A percentile compares a stretch with the other conserved stretches of the same genome.
Evolutionary conservation across 306 rosid species (phyloP).

Genomic region (Vachellia pachyceras): DNA sequence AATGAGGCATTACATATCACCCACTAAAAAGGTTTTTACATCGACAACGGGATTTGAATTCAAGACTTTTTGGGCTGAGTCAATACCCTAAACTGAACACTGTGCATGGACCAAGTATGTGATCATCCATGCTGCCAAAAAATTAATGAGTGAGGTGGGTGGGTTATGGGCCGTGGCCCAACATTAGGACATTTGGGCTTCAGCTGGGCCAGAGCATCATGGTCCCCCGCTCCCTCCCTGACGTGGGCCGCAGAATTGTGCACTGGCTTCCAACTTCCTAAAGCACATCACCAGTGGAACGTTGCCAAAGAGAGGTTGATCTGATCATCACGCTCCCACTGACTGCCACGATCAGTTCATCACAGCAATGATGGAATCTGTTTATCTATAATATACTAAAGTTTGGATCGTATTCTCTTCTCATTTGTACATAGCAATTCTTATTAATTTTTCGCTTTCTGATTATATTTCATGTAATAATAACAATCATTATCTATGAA

Average conservation of each 20-base stretch:
- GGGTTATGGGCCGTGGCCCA: not conserved
- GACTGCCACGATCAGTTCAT: not conserved
- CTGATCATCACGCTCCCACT: not conserved
- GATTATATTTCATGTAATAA: not conserved
- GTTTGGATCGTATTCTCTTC: not conserved
- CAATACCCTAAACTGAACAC: no score
- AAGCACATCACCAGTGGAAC: no score
- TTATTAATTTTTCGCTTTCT: not conserved
- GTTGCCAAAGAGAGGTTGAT: not conserved
- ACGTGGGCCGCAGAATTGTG: not conserved
- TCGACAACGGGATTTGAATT: no score
- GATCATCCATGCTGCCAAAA: not conserved
- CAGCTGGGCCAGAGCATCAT: not conserved
- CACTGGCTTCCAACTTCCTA: no score
- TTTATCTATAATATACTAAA: not conserved
- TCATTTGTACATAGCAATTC: not conserved
- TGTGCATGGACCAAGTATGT: not conserved
- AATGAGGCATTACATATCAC: no score
- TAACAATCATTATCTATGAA: not conserved
- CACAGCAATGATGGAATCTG: not conserved
- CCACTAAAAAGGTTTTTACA: no score
- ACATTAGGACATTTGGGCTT: not conserved
- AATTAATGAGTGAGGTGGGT: not conserved
- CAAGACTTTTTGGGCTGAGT: no score
- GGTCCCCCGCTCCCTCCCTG: not conserved